These are phyloP conservation scores for Exophiala dermatitidis DNA, from an alignment of 2,329 filamentous ascomycete genomes.

Conservation along the genomic window DNA sequence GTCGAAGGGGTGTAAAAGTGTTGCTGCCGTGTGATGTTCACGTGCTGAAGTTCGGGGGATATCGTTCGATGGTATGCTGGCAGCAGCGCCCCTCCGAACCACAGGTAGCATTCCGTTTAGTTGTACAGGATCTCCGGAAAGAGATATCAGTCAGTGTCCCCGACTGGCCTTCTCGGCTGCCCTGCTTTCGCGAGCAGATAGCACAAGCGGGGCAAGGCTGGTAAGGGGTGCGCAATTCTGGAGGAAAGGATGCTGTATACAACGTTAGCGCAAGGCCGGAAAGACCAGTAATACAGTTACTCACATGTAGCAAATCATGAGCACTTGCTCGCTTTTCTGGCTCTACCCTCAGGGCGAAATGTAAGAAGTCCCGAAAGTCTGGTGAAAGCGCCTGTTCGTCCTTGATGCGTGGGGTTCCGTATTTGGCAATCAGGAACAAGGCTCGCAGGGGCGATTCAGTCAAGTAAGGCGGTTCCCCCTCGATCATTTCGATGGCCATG, in stretches of 20 bases:
- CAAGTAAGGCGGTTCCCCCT: constrained; percentile 93
- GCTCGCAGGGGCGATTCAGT: constrained; percentile 90
- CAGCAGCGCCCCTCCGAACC: constrained; percentile 1
- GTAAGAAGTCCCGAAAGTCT: constrained; percentile 88
- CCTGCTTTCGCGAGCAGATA: constrained; percentile 74
- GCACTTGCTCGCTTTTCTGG: constrained; percentile 94
- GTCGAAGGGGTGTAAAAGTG: not conserved
- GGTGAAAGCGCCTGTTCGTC: constrained; percentile 95
- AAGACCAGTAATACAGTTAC: constrained; percentile 31
- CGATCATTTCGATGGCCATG: constrained; percentile 99
- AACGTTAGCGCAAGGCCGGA: constrained; percentile 1
- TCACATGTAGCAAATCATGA: constrained; percentile 83
- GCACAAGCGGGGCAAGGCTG: constrained; percentile 78
- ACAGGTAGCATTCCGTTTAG: constrained; percentile 2
- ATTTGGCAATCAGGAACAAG: constrained; percentile 92
- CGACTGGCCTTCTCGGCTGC: constrained; percentile 77
- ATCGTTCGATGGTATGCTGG: not conserved
- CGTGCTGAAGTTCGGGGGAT: not conserved
- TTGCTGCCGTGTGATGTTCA: not conserved
- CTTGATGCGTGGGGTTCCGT: constrained; percentile 91
- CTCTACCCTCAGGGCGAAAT: constrained; percentile 90
- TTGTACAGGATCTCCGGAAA: constrained; percentile 8
- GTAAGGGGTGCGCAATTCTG: constrained; percentile 63
- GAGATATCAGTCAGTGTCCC: constrained; percentile 31
- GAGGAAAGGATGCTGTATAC: constrained; percentile 68